Evolutionary conservation across 2,329 filamentous ascomycete species (phyloP).

Genomic region (Sphaerulina musiva): DNA sequence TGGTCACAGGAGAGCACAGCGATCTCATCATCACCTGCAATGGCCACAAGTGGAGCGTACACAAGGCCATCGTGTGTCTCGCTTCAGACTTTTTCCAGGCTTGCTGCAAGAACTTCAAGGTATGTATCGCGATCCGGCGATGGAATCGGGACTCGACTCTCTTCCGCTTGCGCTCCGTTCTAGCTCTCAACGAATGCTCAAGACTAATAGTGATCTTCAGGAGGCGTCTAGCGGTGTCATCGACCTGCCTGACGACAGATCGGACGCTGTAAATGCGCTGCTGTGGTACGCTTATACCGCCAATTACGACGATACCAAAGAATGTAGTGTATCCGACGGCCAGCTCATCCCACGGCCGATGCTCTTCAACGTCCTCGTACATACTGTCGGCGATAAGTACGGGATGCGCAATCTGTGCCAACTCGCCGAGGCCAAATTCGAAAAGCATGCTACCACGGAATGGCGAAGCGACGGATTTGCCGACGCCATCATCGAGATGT

Average conservation of each 20-base stretch:
- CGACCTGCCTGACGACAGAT: slow-evolving; percentile 1
- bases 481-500: slow-evolving; percentile 6
- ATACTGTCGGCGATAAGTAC: slow-evolving; percentile 8
- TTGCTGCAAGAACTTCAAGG: slow-evolving; percentile 21
- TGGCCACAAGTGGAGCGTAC: slow-evolving; percentile 17
- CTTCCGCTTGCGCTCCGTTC: too few species aligned
- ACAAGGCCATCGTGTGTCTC: slow-evolving; percentile 23
- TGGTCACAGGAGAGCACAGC: neutral
- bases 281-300: slow-evolving; percentile 4
- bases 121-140: neutral
- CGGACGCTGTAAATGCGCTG: slow-evolving; percentile 1
- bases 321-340: too few species aligned
- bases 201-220: neutral
- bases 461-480: slow-evolving; percentile 3
- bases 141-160: neutral
- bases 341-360: neutral
- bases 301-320: slow-evolving; percentile 5
- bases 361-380: slow-evolving; percentile 4
- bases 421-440: slow-evolving; percentile 9
- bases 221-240: neutral
- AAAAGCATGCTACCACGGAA: neutral
- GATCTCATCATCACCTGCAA: slow-evolving; percentile 24
- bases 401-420: neutral
- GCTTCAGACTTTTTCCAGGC: slow-evolving; percentile 24
- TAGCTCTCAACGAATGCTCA: too few species aligned